These are phyloP conservation scores for Lactarius deliciosus DNA, from an alignment of 768 basidiomycete genomes.

Conservation along the genomic window DNA sequence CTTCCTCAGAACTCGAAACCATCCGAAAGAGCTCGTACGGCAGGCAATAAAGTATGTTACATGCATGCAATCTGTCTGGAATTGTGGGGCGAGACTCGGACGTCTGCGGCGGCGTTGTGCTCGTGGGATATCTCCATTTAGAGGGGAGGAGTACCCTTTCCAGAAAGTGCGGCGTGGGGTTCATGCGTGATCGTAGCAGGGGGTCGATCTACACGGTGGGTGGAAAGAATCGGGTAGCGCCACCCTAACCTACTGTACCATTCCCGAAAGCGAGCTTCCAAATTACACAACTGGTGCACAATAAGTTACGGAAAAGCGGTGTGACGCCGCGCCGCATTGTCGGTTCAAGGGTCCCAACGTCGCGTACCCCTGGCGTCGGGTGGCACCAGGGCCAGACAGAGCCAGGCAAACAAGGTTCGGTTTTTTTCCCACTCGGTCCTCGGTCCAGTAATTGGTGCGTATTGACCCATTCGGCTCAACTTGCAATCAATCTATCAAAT, in stretches of 20 bases:
- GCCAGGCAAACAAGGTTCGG: constrained; percentile 6
- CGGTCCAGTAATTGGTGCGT: constrained; percentile 5
- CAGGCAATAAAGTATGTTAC: background rate
- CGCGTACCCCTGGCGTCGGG: constrained; percentile 10
- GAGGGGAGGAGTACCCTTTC: background rate
- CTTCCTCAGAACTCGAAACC: constrained; percentile 14
- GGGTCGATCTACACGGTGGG: constrained; percentile 6
- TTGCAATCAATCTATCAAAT: constrained; percentile 8
- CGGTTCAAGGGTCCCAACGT: constrained; percentile 5
- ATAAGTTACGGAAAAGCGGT: background rate
- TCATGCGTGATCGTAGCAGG: constrained; percentile 17
- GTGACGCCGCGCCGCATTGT: constrained; percentile 5
- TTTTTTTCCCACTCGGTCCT: background rate
- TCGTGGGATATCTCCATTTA: constrained; percentile 16
- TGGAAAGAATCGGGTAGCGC: constrained; percentile 7
- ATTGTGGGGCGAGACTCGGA: constrained; percentile 15
- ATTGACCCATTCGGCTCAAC: constrained; percentile 13
- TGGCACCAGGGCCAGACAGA: background rate
- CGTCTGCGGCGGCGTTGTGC: constrained; percentile 11
- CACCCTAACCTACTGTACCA: constrained; percentile 1
- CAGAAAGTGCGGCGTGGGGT: constrained; percentile 6
- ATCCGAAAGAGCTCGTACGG: constrained; percentile 9
- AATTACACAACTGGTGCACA: background rate
- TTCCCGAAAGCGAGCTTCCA: background rate
- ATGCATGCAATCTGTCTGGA: constrained; percentile 8